Percentiles rank a stretch among this genome's conserved stretches.
Conservation (phyloP, 108 stramenopile genomes). For the Fistulifera pelliculosa region DNA sequence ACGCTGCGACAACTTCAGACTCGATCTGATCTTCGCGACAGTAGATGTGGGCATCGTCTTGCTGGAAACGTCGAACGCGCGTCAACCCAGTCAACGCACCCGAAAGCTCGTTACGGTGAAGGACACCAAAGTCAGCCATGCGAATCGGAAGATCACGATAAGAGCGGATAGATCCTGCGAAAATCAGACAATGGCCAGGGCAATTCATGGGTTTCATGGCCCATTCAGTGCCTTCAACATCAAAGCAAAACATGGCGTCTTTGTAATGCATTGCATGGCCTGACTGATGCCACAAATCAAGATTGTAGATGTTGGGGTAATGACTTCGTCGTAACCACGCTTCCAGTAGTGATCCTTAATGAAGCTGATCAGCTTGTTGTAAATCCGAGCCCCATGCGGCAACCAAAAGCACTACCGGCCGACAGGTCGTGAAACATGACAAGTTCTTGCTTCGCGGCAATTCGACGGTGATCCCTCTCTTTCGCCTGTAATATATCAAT, state of each 20-base stretch:
- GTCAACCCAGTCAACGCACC: conserved; percentile 98
- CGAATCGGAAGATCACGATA: conserved; percentile 97
- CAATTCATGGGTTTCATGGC: conserved; percentile 99
- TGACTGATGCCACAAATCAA: conserved; percentile 93
- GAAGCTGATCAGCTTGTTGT: conserved; percentile 94
- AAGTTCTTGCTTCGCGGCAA: conserved; percentile 91
- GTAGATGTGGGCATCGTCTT: conserved; percentile 99
- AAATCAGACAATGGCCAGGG: conserved; percentile 97
- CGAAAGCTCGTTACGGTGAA: conserved; percentile 95
- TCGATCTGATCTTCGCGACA: conserved; percentile 97
- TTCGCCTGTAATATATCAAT: conserved; percentile 64
- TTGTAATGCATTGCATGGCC: conserved; percentile 99
- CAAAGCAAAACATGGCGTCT: conserved; percentile 94
- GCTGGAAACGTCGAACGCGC: conserved; percentile 97
- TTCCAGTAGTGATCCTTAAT: conserved; percentile 92
- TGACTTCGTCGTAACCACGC: conserved; percentile 96
- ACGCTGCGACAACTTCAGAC: conserved; percentile 82
- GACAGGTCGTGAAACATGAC: conserved; percentile 95
- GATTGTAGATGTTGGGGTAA: conserved; percentile 98
- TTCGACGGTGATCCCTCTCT: conserved; percentile 92
- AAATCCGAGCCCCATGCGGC: conserved; percentile 97
- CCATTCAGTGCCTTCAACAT: conserved; percentile 90
- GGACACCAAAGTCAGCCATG: conserved; percentile 96
- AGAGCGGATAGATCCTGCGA: conserved; percentile 79
- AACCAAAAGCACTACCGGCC: conserved; percentile 98